A percentile compares a stretch with the other conserved stretches of the same genome.
phyloP scores from a whole-genome alignment of 2,329 filamentous ascomycete species.

The Arthrobotrys sphaeroides region DNA sequence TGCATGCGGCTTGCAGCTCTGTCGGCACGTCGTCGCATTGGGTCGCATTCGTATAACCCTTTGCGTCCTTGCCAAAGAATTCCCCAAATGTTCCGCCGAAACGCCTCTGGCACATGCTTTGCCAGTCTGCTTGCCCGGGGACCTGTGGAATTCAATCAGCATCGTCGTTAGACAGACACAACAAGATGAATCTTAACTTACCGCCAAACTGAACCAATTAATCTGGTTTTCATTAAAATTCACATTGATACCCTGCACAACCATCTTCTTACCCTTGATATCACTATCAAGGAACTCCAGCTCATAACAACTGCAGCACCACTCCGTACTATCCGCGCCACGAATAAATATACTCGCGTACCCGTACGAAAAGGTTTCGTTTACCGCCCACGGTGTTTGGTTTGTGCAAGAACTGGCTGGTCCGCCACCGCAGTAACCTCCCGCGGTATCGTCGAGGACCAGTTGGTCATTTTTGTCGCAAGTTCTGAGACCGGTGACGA shows the following conservation, averaged over 20 bases:
- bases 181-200: slow-evolving; percentile 1
- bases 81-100: slow-evolving; percentile 48
- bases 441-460: slow-evolving; percentile 37
- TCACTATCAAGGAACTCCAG: slow-evolving; percentile 66
- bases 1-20: slow-evolving; percentile 30
- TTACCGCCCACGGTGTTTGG: slow-evolving; percentile 72
- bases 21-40: slow-evolving; percentile 37
- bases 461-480: slow-evolving; percentile 51
- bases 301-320: slow-evolving; percentile 74
- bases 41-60: slow-evolving; percentile 35
- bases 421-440: slow-evolving; percentile 69
- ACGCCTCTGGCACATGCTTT: slow-evolving; percentile 27
- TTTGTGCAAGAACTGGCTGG: slow-evolving; percentile 70
- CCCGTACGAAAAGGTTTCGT: slow-evolving; percentile 70
- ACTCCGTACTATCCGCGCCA: slow-evolving; percentile 68
- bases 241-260: slow-evolving; percentile 71
- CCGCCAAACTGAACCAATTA: slow-evolving; percentile 48
- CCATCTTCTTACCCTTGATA: slow-evolving; percentile 71
- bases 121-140: slow-evolving; percentile 47
- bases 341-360: slow-evolving; percentile 71
- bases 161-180: not conserved
- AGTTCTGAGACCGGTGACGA: slow-evolving; percentile 52
- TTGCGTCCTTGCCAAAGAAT: slow-evolving; percentile 41
- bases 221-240: slow-evolving; percentile 49
- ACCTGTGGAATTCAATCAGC: slow-evolving; percentile 10